phyloP scores from a whole-genome alignment of 305 asterid species.

The Plantago rigida region DNA sequence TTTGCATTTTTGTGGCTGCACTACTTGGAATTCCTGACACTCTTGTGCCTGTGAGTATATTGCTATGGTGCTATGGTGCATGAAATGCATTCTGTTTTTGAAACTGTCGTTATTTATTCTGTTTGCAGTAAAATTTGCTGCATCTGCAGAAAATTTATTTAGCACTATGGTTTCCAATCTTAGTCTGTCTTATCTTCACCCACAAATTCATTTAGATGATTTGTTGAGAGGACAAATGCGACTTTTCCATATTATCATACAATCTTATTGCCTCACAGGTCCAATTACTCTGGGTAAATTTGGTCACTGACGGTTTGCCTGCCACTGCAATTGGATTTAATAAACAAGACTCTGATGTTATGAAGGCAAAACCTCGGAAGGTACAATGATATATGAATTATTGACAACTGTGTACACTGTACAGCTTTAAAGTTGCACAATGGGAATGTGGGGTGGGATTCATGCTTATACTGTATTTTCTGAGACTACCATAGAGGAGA shows the following conservation, averaged over 20 bases:
- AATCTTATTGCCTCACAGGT: constrained; percentile 49
- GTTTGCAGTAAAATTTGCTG: constrained; percentile 7
- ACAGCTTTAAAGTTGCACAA: constrained; percentile 7
- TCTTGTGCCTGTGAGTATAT: constrained; percentile 79
- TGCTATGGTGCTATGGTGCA: constrained; percentile 15
- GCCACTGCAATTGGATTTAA: constrained; percentile 99
- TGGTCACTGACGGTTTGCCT: constrained; percentile 98
- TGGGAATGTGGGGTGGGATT: not conserved
- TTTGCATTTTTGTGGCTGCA: constrained; percentile 96
- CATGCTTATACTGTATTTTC: not conserved
- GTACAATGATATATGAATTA: constrained; percentile 29
- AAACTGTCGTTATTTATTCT: constrained; percentile 6
- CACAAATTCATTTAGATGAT: constrained; percentile 17
- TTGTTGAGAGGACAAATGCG: constrained; percentile 8
- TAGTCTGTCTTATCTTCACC: no score
- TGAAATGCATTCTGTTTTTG: constrained; percentile 18
- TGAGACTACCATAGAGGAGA: not conserved
- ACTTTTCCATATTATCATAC: constrained; percentile 13
- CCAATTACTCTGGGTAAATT: constrained; percentile 97
- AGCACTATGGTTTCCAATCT: not conserved
- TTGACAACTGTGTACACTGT: not conserved
- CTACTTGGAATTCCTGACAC: constrained; percentile 97
- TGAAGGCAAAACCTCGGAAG: constrained; percentile 98
- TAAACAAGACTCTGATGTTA: constrained; percentile 93
- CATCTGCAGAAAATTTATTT: constrained; percentile 7